A percentile compares a stretch with the other conserved stretches of the same genome.
Conservation (phyloP, 768 basidiomycete species). For the Boletales sp. region DNA sequence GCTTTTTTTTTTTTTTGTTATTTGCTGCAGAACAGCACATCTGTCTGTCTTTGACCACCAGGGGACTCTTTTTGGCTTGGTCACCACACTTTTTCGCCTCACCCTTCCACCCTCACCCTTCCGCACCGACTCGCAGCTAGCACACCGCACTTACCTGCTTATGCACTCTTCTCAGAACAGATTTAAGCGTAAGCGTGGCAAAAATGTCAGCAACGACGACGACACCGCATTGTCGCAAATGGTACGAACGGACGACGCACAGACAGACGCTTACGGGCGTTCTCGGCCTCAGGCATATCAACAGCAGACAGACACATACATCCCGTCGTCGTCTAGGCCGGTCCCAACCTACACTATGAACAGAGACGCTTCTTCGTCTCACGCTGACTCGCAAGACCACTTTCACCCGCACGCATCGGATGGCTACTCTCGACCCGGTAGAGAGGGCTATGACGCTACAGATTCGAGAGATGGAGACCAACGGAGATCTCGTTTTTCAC, state of each 20-base stretch:
- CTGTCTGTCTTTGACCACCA: constrained; percentile 22
- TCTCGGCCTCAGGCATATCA: constrained; percentile 41
- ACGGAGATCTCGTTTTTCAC: constrained; percentile 40
- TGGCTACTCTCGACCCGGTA: constrained; percentile 47
- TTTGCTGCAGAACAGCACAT: constrained; percentile 20
- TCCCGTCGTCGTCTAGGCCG: constrained; percentile 42
- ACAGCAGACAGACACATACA: constrained; percentile 43
- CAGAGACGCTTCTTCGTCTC: constrained; percentile 52
- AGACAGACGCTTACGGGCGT: constrained; percentile 52
- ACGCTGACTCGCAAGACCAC: constrained; percentile 43
- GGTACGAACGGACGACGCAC: constrained; percentile 49
- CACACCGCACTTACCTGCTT: constrained; percentile 19
- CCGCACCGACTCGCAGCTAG: constrained; percentile 17
- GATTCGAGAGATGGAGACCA: constrained; percentile 44
- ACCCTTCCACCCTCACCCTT: constrained; percentile 18
- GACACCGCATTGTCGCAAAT: constrained; percentile 36
- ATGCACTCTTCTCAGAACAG: constrained; percentile 40
- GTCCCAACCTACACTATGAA: constrained; percentile 44
- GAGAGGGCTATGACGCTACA: constrained; percentile 45
- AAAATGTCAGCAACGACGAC: constrained; percentile 51
- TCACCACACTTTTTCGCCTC: constrained; percentile 25
- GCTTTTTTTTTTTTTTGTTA: constrained; percentile 29
- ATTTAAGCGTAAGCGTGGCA: constrained; percentile 49
- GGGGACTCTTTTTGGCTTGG: constrained; percentile 25
- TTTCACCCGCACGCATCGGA: constrained; percentile 40